A percentile compares a stretch with the other conserved stretches of the same genome.
phyloP scores from a whole-genome alignment of 1,284 basidiomycete species.

The Ganoderma lucidum region DNA sequence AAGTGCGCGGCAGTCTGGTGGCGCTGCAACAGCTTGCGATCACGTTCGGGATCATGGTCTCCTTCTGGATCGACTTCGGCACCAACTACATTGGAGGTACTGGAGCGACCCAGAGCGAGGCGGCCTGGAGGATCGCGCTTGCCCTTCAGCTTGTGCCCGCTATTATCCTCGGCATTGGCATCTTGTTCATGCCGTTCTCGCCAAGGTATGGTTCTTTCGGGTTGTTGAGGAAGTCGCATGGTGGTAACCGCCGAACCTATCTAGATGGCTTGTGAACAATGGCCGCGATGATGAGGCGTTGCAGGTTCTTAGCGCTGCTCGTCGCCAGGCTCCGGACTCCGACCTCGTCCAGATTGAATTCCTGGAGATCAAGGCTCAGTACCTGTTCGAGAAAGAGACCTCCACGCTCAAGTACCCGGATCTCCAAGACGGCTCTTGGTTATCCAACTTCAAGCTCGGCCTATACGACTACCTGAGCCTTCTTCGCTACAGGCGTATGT shows the following conservation, averaged over 20 bases:
- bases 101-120: conserved; percentile 59
- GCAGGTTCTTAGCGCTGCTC: conserved; percentile 66
- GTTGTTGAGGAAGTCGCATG: no score
- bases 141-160: conserved; percentile 82
- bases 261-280: conserved; percentile 76
- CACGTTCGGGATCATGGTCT: conserved; percentile 73
- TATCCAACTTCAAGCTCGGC: conserved; percentile 69
- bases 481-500: conserved; percentile 57
- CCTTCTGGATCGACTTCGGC: conserved; percentile 86
- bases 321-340: conserved; percentile 61
- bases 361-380: conserved; percentile 84
- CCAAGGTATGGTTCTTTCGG: conserved; percentile 51
- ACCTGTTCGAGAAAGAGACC: conserved; percentile 75
- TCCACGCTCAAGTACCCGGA: conserved; percentile 64
- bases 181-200: conserved; percentile 77
- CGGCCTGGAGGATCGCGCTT: conserved; percentile 82
- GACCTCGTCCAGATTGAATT: conserved; percentile 83
- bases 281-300: conserved; percentile 81
- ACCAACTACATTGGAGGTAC: conserved; percentile 80
- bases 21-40: conserved; percentile 86
- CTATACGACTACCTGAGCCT: conserved; percentile 65
- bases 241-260: conserved; percentile 1
- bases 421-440: conserved; percentile 67
- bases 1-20: conserved; percentile 84
- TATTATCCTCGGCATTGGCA: conserved; percentile 68